These are phyloP conservation scores for Didymella lethalis DNA, from an alignment of 2,329 filamentous ascomycete species.

Conservation along the genomic window DNA sequence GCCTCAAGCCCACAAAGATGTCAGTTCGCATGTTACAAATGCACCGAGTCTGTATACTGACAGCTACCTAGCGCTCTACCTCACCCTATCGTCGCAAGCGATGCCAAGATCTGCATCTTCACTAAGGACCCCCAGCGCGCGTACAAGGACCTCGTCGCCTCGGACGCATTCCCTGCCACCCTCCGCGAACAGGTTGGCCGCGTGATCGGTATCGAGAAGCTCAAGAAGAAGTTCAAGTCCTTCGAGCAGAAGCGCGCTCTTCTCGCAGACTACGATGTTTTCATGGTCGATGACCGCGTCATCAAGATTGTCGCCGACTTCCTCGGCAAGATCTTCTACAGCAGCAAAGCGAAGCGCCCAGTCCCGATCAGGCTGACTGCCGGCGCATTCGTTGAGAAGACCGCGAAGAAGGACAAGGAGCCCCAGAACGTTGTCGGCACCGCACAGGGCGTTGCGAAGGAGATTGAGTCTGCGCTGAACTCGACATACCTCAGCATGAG, in stretches of 20 bases:
- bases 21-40: conserved; percentile 25
- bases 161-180: conserved; percentile 64
- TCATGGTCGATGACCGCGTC: conserved; percentile 91
- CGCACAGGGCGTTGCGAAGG: conserved; percentile 74
- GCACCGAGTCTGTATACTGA: conserved; percentile 23
- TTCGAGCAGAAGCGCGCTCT: conserved; percentile 85
- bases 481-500: conserved; percentile 82
- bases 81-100: conserved; percentile 73
- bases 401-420: conserved; percentile 50
- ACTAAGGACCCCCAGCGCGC: conserved; percentile 81
- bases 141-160: conserved; percentile 87
- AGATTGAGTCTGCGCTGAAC: conserved; percentile 79
- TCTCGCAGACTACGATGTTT: conserved; percentile 85
- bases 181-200: conserved; percentile 59
- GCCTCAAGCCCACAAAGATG: conserved; percentile 86
- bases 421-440: conserved; percentile 58
- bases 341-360: conserved; percentile 81
- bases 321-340: conserved; percentile 94
- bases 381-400: conserved; percentile 68
- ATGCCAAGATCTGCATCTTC: conserved; percentile 82
- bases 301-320: conserved; percentile 73
- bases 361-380: conserved; percentile 78
- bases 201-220: conserved; percentile 82
- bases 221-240: conserved; percentile 87
- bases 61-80: conserved; percentile 63